Conservation (phyloP, 371 early-diverging fungal species). For the Thermomucor indicae-seudaticae region DNA sequence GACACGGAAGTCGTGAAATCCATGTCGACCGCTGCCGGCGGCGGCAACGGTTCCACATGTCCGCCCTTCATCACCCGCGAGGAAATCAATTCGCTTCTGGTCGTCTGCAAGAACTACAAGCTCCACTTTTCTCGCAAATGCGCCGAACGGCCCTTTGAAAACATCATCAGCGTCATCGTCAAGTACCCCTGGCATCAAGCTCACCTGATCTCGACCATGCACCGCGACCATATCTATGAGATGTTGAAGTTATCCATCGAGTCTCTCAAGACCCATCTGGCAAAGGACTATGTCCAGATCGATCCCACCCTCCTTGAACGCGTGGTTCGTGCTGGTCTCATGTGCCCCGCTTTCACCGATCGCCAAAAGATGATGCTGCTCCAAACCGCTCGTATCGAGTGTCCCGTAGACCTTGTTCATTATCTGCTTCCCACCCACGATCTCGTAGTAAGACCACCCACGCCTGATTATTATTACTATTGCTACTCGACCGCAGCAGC, state of each 20-base stretch:
- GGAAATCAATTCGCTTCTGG: constrained; percentile 67
- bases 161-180: constrained; percentile 65
- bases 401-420: constrained; percentile 21
- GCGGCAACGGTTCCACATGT: constrained; percentile 24
- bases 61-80: constrained; percentile 69
- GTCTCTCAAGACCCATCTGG: constrained; percentile 53
- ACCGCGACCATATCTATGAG: constrained; percentile 77
- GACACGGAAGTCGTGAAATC: constrained; percentile 27
- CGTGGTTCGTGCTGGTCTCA: constrained; percentile 58
- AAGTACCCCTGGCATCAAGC: constrained; percentile 78
- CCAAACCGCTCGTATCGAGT: constrained; percentile 35
- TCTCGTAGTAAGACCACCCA: too few relatives aligned
- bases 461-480: constrained; percentile 1
- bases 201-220: constrained; percentile 56
- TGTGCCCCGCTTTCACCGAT: constrained; percentile 74
- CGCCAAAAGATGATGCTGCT: constrained; percentile 67
- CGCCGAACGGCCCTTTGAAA: constrained; percentile 77
- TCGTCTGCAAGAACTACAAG: constrained; percentile 74
- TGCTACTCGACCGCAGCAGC: too few relatives aligned
- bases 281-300: constrained; percentile 61
- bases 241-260: constrained; percentile 64
- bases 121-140: constrained; percentile 76
- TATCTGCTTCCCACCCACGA: too few relatives aligned
- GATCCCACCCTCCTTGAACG: constrained; percentile 57
- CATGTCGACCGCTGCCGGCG: constrained; percentile 43